Evolutionary conservation across 176 grass and related monocot species (phyloP).

Genomic region (Aegilops tauschii): DNA sequence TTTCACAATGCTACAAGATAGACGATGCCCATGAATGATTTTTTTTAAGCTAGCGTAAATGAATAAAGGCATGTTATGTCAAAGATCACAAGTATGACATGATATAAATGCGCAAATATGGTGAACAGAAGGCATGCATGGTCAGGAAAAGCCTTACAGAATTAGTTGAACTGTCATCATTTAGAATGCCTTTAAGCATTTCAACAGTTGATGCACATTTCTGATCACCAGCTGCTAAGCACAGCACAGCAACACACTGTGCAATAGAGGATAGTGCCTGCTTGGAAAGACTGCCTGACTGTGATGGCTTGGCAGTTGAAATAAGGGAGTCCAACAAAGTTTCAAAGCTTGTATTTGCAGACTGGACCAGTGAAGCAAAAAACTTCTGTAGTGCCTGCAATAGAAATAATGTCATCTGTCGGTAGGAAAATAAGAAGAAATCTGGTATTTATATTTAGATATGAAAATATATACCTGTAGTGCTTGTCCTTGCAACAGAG

Average conservation of each 20-base stretch:
- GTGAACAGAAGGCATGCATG: not conserved
- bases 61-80: not conserved
- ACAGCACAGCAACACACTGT: constrained; percentile 21
- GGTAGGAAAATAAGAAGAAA: not conserved
- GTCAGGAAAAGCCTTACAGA: not conserved
- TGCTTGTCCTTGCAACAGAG: constrained; percentile 18
- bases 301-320: constrained; percentile 12
- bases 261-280: constrained; percentile 12
- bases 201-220: constrained; percentile 18
- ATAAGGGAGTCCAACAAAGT: constrained; percentile 9
- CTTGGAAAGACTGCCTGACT: constrained; percentile 10
- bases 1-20: not conserved
- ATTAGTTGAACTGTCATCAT: constrained; percentile 13
- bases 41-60: not conserved
- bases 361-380: constrained; percentile 22
- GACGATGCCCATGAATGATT: not conserved
- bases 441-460: not conserved
- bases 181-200: constrained; percentile 18
- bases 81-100: not conserved
- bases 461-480: constrained; percentile 8
- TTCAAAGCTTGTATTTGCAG: constrained; percentile 12
- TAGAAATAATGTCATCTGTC: not conserved
- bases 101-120: not conserved
- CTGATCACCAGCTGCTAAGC: constrained; percentile 21
- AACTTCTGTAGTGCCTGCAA: constrained; percentile 9